Conservation (phyloP, 2,329 filamentous ascomycete species). For the Trichophyton equinum region DNA sequence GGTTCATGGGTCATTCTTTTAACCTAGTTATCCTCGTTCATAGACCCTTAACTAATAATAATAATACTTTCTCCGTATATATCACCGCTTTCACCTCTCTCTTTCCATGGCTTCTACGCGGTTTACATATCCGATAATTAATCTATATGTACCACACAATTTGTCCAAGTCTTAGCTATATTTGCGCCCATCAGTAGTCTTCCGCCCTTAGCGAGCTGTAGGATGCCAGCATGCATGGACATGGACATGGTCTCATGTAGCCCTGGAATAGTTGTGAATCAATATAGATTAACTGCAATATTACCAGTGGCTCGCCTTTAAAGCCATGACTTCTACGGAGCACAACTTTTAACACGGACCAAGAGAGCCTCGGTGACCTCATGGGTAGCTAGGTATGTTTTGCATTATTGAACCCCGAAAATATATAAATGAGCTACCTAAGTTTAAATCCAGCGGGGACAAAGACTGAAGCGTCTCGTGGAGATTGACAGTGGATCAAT, state of each 20-base stretch:
- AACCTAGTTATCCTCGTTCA: no score
- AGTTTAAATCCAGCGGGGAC: background rate
- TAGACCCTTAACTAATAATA: no score
- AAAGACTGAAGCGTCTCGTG: background rate
- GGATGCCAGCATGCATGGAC: background rate
- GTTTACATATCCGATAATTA: background rate
- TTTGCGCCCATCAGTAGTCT: background rate
- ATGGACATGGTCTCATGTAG: background rate
- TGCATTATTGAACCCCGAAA: background rate
- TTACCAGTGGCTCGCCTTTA: background rate
- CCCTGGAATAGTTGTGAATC: background rate
- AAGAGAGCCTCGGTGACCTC: background rate
- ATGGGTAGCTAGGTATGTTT: background rate
- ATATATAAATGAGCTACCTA: background rate
- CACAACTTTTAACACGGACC: background rate
- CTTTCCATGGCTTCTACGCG: background rate
- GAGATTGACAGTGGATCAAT: background rate
- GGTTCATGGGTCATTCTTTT: background rate
- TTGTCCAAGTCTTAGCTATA: background rate
- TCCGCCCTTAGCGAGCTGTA: background rate
- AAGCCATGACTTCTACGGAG: no score
- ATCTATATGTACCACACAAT: background rate
- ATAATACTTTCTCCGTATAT: no score
- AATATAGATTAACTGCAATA: background rate
- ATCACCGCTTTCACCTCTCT: no score